phyloP scores from a whole-genome alignment of 2,329 filamentous ascomycete genomes.

The Neopestalotiopsis sp. region DNA sequence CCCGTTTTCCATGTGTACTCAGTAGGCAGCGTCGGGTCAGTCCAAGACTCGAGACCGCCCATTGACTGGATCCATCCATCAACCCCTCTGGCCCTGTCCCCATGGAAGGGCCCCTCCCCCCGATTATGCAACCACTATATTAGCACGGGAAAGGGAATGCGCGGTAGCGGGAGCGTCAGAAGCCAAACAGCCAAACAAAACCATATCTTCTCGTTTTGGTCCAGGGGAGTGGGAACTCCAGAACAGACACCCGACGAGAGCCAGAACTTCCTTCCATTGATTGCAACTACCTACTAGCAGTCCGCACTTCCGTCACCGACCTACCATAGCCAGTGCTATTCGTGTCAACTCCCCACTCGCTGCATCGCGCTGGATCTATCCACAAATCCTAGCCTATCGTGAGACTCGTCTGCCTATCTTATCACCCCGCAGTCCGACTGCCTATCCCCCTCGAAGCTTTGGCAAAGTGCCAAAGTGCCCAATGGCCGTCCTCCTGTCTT shows the following conservation, averaged over 20 bases:
- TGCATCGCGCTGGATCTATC: neutral
- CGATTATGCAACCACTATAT: slow-evolving; percentile 3
- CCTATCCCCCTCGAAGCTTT: neutral
- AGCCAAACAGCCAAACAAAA: neutral
- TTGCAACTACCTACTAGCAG: no score
- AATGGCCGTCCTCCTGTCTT: neutral
- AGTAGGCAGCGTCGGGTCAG: neutral
- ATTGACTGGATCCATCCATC: neutral
- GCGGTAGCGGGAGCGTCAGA: neutral
- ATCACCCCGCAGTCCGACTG: slow-evolving; percentile 16
- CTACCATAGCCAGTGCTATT: neutral
- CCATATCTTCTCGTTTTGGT: no score
- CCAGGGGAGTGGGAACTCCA: no score
- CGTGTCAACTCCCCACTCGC: neutral
- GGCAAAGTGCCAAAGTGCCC: neutral
- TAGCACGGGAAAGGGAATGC: neutral
- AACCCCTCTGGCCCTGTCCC: neutral
- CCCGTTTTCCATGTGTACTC: neutral
- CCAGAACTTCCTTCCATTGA: no score
- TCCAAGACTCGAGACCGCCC: no score
- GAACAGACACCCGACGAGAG: no score
- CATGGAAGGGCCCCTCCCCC: neutral
- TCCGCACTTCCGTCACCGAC: no score
- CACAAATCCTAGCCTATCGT: neutral
- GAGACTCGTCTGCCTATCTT: slow-evolving; percentile 8